These are phyloP conservation scores for Fusarium nanum DNA, from an alignment of 2,329 filamentous ascomycete genomes.

Conservation along the genomic window DNA sequence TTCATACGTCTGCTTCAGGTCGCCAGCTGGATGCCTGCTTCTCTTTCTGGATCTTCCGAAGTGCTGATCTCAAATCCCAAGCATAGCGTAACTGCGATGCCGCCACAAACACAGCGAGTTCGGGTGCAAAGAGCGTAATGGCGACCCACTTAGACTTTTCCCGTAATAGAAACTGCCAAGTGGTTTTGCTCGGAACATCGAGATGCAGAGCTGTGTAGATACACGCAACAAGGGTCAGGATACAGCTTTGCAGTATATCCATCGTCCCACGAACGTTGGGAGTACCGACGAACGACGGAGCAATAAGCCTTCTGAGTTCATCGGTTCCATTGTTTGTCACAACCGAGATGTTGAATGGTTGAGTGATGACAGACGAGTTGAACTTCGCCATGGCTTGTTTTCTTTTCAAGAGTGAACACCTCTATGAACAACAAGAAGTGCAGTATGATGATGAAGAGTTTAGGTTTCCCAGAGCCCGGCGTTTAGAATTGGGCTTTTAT, in stretches of 20 bases:
- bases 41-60: neutral
- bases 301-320: neutral
- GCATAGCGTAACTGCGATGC: neutral
- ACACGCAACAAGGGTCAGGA: slow-evolving; percentile 4
- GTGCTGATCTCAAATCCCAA: fast-evolving
- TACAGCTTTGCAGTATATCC: slow-evolving; percentile 6
- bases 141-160: neutral
- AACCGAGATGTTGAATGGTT: neutral
- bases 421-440: no score
- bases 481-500: no score
- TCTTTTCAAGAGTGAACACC: fast-evolving
- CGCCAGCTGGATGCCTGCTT: fast-evolving
- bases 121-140: neutral
- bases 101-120: neutral
- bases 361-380: neutral
- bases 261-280: neutral
- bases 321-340: neutral
- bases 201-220: slow-evolving; percentile 9
- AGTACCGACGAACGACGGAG: no score
- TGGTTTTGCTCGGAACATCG: neutral
- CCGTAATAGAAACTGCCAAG: neutral
- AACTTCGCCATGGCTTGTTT: neutral
- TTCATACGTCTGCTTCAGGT: neutral
- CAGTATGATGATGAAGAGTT: neutral
- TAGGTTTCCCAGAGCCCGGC: no score